These are phyloP conservation scores for Gossypium herbaceum DNA, from an alignment of 345 rosid genomes.

Conservation along the genomic window DNA sequence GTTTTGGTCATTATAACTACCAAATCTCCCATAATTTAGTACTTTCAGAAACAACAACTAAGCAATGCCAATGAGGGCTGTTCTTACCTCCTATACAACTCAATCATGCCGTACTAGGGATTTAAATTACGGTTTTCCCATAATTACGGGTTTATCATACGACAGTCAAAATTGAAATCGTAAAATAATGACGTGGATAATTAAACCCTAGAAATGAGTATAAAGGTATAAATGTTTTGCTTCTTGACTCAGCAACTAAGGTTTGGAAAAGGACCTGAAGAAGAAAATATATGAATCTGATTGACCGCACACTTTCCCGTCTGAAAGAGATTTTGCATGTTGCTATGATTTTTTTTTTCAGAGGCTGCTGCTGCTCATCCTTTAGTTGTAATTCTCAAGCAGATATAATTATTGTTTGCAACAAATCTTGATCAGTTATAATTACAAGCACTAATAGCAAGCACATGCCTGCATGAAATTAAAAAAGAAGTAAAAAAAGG, in stretches of 20 bases:
- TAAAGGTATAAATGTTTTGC: slow-evolving; percentile 30
- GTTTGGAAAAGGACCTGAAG: slow-evolving; percentile 22
- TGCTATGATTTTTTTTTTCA: background rate
- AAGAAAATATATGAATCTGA: background rate
- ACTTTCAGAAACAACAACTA: slow-evolving; percentile 30
- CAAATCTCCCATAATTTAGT: slow-evolving; percentile 34
- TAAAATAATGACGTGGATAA: no score
- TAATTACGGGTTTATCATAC: no score
- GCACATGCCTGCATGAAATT: slow-evolving; percentile 43
- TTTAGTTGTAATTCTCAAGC: slow-evolving; percentile 6
- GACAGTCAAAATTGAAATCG: no score
- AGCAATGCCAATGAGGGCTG: background rate
- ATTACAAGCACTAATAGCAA: slow-evolving; percentile 37
- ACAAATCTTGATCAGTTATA: slow-evolving; percentile 31
- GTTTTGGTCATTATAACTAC: slow-evolving; percentile 31
- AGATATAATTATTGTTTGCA: slow-evolving; percentile 27
- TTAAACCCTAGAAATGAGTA: background rate
- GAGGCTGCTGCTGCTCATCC: slow-evolving; percentile 2
- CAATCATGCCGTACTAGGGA: background rate
- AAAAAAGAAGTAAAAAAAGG: slow-evolving; percentile 1
- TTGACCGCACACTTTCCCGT: slow-evolving; percentile 26
- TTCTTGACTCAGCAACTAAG: slow-evolving; percentile 57
- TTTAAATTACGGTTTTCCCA: no score
- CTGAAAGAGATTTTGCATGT: background rate
- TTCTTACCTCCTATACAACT: slow-evolving; percentile 12